Evolutionary conservation across 202 grass and related monocot genomes (phyloP).

Genomic region (Eragrostis tef): DNA sequence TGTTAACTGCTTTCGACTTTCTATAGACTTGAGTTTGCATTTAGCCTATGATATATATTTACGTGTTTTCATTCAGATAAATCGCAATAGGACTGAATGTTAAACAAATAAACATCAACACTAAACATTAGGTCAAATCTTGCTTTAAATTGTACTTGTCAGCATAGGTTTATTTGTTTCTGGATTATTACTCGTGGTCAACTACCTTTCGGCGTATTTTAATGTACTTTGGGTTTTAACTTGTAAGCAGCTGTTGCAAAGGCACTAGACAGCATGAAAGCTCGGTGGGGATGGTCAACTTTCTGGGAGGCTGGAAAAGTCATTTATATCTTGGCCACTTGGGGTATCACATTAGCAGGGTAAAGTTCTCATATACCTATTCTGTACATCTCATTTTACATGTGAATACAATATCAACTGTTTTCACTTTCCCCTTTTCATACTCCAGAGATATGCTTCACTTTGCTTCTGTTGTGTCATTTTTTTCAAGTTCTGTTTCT

Average conservation of each 20-base stretch:
- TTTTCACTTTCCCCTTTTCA: background rate
- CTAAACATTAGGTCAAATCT: background rate
- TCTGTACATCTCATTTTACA: background rate
- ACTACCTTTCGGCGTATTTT: background rate
- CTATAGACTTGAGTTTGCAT: background rate
- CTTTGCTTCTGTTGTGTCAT: background rate
- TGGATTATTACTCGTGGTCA: background rate
- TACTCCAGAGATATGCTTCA: background rate
- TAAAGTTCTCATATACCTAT: constrained; percentile 37
- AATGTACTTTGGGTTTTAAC: constrained; percentile 14
- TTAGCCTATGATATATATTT: background rate
- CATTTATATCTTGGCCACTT: constrained; percentile 79
- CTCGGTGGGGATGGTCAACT: constrained; percentile 71
- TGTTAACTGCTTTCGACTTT: background rate
- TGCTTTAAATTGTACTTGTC: background rate
- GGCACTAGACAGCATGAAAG: constrained; percentile 67
- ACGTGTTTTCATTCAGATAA: background rate
- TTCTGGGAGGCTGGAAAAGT: constrained; percentile 94
- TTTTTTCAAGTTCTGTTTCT: background rate
- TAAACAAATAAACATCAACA: background rate
- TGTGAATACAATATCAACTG: background rate
- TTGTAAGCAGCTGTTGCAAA: constrained; percentile 62
- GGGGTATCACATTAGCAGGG: constrained; percentile 89
- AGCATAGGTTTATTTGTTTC: background rate
- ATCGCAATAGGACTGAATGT: background rate